Evolutionary conservation across 1,284 basidiomycete species (phyloP).

Genomic region (Thelephora terrestris): DNA sequence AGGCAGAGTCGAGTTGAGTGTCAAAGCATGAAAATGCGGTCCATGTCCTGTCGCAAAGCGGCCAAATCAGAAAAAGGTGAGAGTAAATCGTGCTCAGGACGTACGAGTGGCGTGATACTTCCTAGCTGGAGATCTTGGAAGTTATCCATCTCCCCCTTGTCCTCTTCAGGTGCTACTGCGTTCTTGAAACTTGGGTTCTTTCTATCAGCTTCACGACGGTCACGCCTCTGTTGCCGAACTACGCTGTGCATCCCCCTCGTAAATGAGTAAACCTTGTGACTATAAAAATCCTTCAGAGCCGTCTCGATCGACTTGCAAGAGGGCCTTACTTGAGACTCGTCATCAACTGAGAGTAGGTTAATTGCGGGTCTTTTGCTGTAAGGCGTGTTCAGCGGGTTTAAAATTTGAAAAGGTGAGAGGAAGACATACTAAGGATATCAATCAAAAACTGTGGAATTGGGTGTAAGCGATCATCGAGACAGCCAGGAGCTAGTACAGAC

Average conservation of each 20-base stretch:
- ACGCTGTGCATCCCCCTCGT: conserved; percentile 2
- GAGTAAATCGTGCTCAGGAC: too few species aligned
- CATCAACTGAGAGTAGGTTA: background rate
- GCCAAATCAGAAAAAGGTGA: too few species aligned
- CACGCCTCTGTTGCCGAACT: conserved; percentile 12
- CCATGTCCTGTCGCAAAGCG: too few species aligned
- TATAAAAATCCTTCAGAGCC: background rate
- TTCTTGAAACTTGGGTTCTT: too few species aligned
- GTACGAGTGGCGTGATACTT: too few species aligned
- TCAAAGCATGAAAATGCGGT: too few species aligned
- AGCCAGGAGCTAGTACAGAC: background rate
- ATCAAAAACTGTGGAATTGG: background rate
- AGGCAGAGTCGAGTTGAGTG: too few species aligned
- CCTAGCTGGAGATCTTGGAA: background rate
- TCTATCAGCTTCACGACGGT: background rate
- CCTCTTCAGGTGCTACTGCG: background rate
- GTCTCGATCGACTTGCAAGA: conserved; percentile 8
- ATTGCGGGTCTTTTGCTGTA: background rate
- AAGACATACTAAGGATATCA: background rate
- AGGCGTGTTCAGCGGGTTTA: background rate
- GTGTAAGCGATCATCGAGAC: too few species aligned
- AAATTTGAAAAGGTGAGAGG: conserved; percentile 8
- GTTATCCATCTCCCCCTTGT: background rate
- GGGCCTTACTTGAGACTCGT: conserved; percentile 17
- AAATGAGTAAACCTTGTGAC: background rate